These are phyloP conservation scores for Sclerospora graminicola DNA, from an alignment of 352 stramenopile species.

Conservation along the genomic window DNA sequence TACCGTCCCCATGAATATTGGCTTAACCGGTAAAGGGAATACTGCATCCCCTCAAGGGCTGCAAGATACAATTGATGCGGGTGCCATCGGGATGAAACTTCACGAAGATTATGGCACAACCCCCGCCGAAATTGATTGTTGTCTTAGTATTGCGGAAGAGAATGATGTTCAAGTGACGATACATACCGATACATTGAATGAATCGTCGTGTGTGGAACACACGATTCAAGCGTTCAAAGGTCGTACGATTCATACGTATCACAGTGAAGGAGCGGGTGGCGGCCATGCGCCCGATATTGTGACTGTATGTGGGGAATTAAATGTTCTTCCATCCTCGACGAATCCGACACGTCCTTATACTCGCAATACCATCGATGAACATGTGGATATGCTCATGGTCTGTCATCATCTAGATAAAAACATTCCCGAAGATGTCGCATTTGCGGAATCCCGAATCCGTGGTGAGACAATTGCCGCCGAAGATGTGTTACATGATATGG, in stretches of 20 bases:
- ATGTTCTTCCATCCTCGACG: conserved; percentile 93
- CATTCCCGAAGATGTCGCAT: conserved; percentile 95
- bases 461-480: conserved; percentile 96
- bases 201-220: conserved; percentile 92
- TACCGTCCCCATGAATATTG: conserved; percentile 91
- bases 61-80: conserved; percentile 85
- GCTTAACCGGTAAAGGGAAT: conserved; percentile 96
- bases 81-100: conserved; percentile 93
- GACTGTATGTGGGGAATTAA: conserved; percentile 88
- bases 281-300: conserved; percentile 97
- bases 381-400: conserved; percentile 99
- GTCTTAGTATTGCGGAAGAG: conserved; percentile 84
- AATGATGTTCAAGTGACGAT: conserved; percentile 95
- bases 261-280: conserved; percentile 90
- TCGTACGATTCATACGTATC: conserved; percentile 95
- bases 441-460: conserved; percentile 95
- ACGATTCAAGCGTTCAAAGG: conserved; percentile 93
- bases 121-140: conserved; percentile 90
- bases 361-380: conserved; percentile 96
- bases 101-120: conserved; percentile 98
- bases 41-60: conserved; percentile 78
- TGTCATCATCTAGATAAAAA: conserved; percentile 95
- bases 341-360: conserved; percentile 96
- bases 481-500: conserved; percentile 96
- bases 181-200: conserved; percentile 97